Base-by-base conservation (phyloP, 1,139 yeast species). In the Blastobotrys arbuscula region DNA sequence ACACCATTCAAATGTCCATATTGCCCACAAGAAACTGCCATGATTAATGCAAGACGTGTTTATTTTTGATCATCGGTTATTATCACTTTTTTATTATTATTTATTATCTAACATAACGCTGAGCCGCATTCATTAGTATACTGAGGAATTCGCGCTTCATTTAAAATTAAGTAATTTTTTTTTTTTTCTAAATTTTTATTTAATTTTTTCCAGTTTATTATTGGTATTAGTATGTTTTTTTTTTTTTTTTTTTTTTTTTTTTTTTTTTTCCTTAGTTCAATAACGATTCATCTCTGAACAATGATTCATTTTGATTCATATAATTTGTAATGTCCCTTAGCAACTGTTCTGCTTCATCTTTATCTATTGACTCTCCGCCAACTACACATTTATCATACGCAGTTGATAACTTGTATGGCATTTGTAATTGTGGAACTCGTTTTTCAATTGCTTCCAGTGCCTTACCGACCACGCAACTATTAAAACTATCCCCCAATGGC, bases 1-100 rank as follows among this genome's bases (percentile, higher is more conserved):
- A 64, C 60, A 42, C 71, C 69, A 42, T 77, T 81, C 66, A 82
- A 81, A 59, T 82, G 88, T 59, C 86, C 86, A 1, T 82, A 82
- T 57, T 82, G 88, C 59, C 87, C 88, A 0, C 63, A 66, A 15
- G 70, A 68, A 43, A 59, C 67, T 19, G 62, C 62, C 1, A 56
- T 53, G 33, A 50, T 52, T 7, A 61, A 60, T 16, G 58, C 66
- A n/a, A 55, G 56, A 41, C 49, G 59, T 18, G 64, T 65, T 5
- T 59, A 55, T 41, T 62, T 65, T 45, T 63, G 55, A 31, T 18
- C n/a, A n/a, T n/a, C n/a, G n/a, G n/a, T n/a, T n/a, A 6, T 5
- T 4, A 19, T 19, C 9, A 18, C 5, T 10, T 34, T 20, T 21
- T 20, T 37, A 24, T 18, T 37, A 18, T 9, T 34, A 19, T 37